Percentiles rank a stretch among this genome's conserved stretches.
Evolutionary conservation across 805 yeast species (phyloP).

Genomic region (Candida namnaoensis): DNA sequence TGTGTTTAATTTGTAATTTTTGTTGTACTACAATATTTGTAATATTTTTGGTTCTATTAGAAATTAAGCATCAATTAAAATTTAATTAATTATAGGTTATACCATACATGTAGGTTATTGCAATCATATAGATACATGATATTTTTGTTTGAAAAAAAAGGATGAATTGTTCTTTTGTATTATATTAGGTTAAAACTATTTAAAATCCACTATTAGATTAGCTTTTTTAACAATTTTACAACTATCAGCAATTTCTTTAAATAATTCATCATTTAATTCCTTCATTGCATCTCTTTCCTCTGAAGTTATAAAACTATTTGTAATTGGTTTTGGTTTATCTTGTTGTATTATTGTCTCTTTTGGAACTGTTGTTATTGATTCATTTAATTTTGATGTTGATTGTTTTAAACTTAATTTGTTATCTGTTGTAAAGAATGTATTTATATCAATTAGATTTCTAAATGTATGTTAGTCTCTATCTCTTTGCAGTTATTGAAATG

Average conservation of each 20-base stretch:
- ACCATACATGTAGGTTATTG: no score
- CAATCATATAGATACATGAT: no score
- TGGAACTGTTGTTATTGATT: neutral
- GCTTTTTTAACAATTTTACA: conserved; percentile 9
- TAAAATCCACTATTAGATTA: conserved; percentile 12
- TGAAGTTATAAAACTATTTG: neutral
- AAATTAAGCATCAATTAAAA: no score
- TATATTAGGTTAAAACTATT: neutral
- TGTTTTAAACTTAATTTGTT: neutral
- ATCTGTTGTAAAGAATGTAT: conserved; percentile 9
- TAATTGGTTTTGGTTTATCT: neutral
- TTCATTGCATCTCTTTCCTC: conserved; percentile 7
- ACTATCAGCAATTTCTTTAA: conserved; percentile 6
- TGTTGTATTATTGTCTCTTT: no score
- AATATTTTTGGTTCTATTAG: no score
- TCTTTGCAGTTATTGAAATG: no score
- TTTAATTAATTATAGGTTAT: no score
- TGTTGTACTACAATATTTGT: no score
- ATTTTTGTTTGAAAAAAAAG: neutral
- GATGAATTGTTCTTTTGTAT: neutral
- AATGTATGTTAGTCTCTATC: no score
- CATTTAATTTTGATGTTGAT: neutral
- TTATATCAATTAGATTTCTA: conserved; percentile 13
- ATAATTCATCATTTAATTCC: conserved; percentile 7
- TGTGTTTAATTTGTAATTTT: no score